These are phyloP conservation scores for Ophiostoma perfectum DNA, from an alignment of 2,329 filamentous ascomycete genomes.

Conservation along the genomic window DNA sequence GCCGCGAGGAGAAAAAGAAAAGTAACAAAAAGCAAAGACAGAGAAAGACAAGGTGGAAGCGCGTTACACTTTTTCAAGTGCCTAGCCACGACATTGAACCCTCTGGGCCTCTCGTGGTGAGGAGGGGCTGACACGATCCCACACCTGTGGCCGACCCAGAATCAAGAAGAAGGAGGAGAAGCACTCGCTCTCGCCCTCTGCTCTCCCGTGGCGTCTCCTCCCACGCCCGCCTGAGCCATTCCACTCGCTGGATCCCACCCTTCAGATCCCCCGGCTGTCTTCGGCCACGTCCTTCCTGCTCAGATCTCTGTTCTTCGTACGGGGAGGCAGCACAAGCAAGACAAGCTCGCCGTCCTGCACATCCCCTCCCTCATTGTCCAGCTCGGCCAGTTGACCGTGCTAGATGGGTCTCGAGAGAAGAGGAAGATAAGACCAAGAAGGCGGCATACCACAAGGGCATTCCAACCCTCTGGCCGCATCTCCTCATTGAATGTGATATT, in stretches of 20 bases:
- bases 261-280: not conserved
- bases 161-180: not conserved
- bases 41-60: not conserved
- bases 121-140: not conserved
- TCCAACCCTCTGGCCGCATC: not conserved
- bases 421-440: not conserved
- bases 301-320: constrained; percentile 35
- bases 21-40: not conserved
- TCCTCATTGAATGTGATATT: not conserved
- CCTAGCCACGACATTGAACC: not conserved
- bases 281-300: constrained; percentile 27
- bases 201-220: not conserved
- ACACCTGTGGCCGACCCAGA: not conserved
- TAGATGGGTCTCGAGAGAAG: not conserved
- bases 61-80: not conserved
- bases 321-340: constrained; percentile 5
- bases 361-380: not conserved
- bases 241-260: not conserved
- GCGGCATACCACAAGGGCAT: too few species aligned
- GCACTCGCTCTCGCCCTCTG: not conserved
- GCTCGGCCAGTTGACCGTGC: not conserved
- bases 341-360: not conserved
- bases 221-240: not conserved
- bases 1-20: not conserved
- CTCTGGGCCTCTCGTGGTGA: not conserved